A percentile compares a stretch with the other conserved stretches of the same genome.
Conservation (phyloP, 441 rosid species). For the Bocquillonia castaneifolia region DNA sequence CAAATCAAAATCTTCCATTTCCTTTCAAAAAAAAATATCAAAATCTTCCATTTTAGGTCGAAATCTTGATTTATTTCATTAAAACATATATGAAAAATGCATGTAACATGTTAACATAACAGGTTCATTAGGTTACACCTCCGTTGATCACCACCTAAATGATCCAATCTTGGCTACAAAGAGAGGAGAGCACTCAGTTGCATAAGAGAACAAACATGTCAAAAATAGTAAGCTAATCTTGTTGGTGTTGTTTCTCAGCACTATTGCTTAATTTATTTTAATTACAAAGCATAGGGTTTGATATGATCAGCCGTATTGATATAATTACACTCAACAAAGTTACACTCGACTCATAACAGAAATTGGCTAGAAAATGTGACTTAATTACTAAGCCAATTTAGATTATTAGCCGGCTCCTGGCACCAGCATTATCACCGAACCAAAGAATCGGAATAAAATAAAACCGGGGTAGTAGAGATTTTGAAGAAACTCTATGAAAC, state of each 20-base stretch:
- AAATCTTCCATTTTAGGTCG: no score
- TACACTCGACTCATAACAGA: not conserved
- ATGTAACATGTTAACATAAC: no score
- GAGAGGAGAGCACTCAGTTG: no score
- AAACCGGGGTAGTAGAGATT: not conserved
- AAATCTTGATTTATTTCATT: no score
- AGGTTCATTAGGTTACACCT: no score
- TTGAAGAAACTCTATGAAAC: slow-evolving; percentile 28
- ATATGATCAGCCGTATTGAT: not conserved
- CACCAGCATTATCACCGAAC: not conserved
- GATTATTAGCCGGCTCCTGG: not conserved
- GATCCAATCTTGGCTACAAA: no score
- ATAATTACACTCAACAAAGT: slow-evolving; percentile 1
- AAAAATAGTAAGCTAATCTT: not conserved
- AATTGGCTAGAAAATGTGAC: not conserved
- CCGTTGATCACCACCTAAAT: no score
- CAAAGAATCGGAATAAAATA: not conserved
- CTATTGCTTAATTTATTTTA: no score
- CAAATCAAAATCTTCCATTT: no score
- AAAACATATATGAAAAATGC: no score
- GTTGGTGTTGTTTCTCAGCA: not conserved
- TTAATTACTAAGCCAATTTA: not conserved
- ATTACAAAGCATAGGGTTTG: no score
- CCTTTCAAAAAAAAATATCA: no score
- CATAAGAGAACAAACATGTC: not conserved